Percentiles rank a stretch among this genome's conserved stretches.
These are phyloP conservation scores for Cytospora leucostoma DNA, from an alignment of 2,329 filamentous ascomycete genomes.

Conservation along the genomic window DNA sequence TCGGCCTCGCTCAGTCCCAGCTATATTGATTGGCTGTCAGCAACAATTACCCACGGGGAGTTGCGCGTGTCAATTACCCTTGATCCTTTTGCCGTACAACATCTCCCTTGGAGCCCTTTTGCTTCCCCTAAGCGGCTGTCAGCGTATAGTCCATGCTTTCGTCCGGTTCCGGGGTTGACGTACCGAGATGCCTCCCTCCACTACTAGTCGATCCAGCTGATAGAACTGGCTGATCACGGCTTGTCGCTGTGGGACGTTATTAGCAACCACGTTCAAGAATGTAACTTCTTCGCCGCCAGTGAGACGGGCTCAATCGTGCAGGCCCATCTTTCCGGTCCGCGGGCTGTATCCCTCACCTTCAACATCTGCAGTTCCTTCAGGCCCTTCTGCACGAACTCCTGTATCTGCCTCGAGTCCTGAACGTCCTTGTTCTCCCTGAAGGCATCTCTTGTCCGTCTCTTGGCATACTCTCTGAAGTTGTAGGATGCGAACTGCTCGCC, in stretches of 20 bases:
- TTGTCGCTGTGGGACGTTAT: constrained; percentile 69
- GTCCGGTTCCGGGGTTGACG: constrained; percentile 35
- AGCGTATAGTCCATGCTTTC: constrained; percentile 13
- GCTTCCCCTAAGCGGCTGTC: constrained; percentile 60
- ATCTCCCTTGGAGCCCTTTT: constrained; percentile 64
- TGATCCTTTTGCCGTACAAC: constrained; percentile 77
- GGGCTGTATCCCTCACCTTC: constrained; percentile 66
- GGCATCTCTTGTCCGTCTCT: constrained; percentile 83
- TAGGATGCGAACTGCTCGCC: constrained; percentile 87
- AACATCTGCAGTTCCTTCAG: constrained; percentile 82
- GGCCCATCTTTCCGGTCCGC: neutral
- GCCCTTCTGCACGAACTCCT: constrained; percentile 88
- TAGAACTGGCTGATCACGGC: constrained; percentile 94
- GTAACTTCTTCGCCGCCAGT: neutral
- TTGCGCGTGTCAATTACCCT: constrained; percentile 56
- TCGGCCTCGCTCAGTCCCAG: constrained; percentile 12
- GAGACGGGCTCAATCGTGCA: constrained; percentile 2
- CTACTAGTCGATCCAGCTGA: constrained; percentile 85
- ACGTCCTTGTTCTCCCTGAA: constrained; percentile 80
- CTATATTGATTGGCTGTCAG: constrained; percentile 8
- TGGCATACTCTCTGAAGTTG: constrained; percentile 97
- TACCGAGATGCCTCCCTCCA: constrained; percentile 83
- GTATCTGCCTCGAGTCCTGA: constrained; percentile 72
- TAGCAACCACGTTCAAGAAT: constrained; percentile 20
- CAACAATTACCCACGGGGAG: neutral